Conservation (phyloP, 176 grass and related monocot species). For the Zoysia pacifica region DNA sequence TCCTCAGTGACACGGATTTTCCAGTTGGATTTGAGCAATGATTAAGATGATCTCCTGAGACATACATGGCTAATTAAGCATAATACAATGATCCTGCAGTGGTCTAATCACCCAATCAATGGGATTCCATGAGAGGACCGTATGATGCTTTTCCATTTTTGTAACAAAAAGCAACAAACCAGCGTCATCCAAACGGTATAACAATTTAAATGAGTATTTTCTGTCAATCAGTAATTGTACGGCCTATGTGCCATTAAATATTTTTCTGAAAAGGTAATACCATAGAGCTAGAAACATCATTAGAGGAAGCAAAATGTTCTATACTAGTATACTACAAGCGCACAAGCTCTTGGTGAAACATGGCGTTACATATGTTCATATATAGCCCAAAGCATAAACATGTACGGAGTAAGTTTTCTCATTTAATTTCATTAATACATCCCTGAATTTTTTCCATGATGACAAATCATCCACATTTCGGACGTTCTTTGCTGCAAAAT, state of each 20-base stretch:
- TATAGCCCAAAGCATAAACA: neutral
- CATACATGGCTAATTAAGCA: conserved; percentile 33
- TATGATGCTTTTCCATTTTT: conserved; percentile 12
- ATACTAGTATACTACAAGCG: neutral
- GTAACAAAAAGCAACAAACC: conserved; percentile 21
- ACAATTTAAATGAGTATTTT: conserved; percentile 47
- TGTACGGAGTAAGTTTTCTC: neutral
- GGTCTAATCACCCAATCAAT: conserved; percentile 12
- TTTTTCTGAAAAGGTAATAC: neutral
- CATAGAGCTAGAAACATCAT: conserved; percentile 8
- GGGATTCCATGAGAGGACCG: conserved; percentile 19
- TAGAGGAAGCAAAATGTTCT: neutral
- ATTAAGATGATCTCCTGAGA: conserved; percentile 37
- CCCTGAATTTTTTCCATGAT: neutral
- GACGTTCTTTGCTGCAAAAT: too few species aligned
- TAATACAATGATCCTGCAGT: conserved; percentile 28
- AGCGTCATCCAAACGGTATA: conserved; percentile 8
- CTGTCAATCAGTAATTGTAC: conserved; percentile 23
- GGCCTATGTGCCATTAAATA: conserved; percentile 18
- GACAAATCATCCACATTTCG: neutral
- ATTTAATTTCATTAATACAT: neutral
- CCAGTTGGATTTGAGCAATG: conserved; percentile 43
- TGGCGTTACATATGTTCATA: neutral
- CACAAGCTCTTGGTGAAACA: neutral
- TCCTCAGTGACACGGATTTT: neutral